These are phyloP conservation scores for Botryosphaeria dothidea DNA, from an alignment of 2,329 filamentous ascomycete species.

Conservation along the genomic window DNA sequence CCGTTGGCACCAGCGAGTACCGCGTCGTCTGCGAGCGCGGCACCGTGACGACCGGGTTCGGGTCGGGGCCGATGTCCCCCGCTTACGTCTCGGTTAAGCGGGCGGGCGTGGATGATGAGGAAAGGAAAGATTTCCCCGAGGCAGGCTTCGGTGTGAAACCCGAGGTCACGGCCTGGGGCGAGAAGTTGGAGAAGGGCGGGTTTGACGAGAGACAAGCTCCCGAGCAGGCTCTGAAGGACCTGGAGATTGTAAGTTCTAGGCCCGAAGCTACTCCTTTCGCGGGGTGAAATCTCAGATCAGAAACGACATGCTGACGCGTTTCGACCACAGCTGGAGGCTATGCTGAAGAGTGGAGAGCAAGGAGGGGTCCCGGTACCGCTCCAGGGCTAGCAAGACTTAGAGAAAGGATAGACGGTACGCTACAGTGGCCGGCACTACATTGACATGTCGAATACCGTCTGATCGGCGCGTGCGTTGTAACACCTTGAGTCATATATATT, in stretches of 20 bases:
- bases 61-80: conserved; percentile 32
- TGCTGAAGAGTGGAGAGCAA: conserved; percentile 42
- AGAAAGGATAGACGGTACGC: too few relatives aligned
- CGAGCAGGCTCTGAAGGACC: conserved; percentile 60
- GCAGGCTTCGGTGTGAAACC: conserved; percentile 57
- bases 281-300: not conserved
- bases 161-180: conserved; percentile 64
- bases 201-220: conserved; percentile 51
- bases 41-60: conserved; percentile 51
- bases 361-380: conserved; percentile 31
- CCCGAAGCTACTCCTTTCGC: not conserved
- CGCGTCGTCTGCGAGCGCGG: conserved; percentile 61
- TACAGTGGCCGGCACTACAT: too few relatives aligned
- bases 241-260: conserved; percentile 49
- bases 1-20: conserved; percentile 55
- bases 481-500: not conserved
- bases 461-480: too few relatives aligned
- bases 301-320: not conserved
- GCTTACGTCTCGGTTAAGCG: conserved; percentile 27
- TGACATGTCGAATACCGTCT: too few relatives aligned
- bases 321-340: conserved; percentile 34
- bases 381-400: conserved; percentile 26
- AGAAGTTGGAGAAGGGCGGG: conserved; percentile 45
- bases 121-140: conserved; percentile 43
- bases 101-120: conserved; percentile 33